Percentiles rank a stretch among this genome's conserved stretches.
Evolutionary conservation across 441 rosid genomes (phyloP).

Genomic region (Populus hybrid): DNA sequence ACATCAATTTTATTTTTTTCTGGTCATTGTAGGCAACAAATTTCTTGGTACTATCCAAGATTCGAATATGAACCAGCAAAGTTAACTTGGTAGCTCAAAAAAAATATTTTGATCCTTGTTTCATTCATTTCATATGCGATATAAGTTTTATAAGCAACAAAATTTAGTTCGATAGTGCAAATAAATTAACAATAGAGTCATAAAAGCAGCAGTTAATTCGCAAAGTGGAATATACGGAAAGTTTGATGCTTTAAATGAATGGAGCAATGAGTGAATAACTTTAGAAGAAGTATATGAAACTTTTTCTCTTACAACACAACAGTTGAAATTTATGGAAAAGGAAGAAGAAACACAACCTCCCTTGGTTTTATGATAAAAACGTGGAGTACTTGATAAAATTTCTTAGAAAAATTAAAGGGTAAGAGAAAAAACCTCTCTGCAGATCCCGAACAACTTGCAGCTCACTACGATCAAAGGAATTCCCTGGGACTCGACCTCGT

Average conservation of each 20-base stretch:
- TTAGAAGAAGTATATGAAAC: not conserved
- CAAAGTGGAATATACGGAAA: not conserved
- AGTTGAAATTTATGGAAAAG: not conserved
- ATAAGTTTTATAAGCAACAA: not conserved
- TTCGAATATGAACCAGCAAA: not conserved
- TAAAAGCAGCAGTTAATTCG: not conserved
- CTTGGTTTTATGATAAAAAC: not conserved
- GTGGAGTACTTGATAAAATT: not conserved
- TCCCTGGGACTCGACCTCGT: slow-evolving; percentile 14
- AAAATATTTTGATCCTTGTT: too few relatives aligned
- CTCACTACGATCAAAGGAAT: slow-evolving; percentile 13
- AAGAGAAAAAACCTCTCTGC: not conserved
- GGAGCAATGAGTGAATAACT: not conserved
- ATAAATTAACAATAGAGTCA: not conserved
- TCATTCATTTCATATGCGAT: too few relatives aligned
- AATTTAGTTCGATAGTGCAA: not conserved
- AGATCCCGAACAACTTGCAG: slow-evolving; percentile 1
- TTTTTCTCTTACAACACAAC: not conserved
- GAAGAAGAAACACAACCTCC: not conserved
- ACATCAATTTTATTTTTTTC: not conserved
- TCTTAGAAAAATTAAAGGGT: not conserved
- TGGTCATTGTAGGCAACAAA: not conserved
- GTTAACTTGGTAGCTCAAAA: not conserved
- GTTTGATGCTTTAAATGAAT: not conserved
- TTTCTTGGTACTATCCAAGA: not conserved